phyloP scores from a whole-genome alignment of 768 basidiomycete genomes.

The Agaricus sinodeliciosus region DNA sequence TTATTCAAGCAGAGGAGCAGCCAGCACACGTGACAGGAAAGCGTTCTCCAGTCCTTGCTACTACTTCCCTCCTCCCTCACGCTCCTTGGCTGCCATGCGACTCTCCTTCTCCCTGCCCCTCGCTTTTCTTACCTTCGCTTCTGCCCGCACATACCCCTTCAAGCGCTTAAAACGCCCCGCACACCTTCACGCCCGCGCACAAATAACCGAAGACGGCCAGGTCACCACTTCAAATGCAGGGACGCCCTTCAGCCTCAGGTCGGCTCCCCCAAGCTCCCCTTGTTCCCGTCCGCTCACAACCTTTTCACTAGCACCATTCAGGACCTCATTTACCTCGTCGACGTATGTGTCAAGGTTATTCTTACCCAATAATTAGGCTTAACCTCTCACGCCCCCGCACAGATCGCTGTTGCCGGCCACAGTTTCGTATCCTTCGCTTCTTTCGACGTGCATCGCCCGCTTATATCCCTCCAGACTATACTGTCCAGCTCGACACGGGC shows the following conservation, averaged over 20 bases:
- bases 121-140: slow-evolving; percentile 29
- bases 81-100: slow-evolving; percentile 30
- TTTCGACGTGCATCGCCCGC: neutral
- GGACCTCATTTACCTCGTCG: slow-evolving; percentile 74
- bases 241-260: slow-evolving; percentile 41
- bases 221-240: slow-evolving; percentile 24
- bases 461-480: slow-evolving; percentile 40
- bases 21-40: neutral
- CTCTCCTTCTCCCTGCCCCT: slow-evolving; percentile 27
- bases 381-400: slow-evolving; percentile 10
- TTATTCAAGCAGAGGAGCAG: neutral
- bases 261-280: slow-evolving; percentile 12
- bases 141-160: slow-evolving; percentile 39
- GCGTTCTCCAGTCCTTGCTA: slow-evolving; percentile 11
- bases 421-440: slow-evolving; percentile 32
- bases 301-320: slow-evolving; percentile 50
- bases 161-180: slow-evolving; percentile 33
- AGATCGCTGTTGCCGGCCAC: slow-evolving; percentile 63
- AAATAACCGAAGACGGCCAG: slow-evolving; percentile 23
- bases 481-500: slow-evolving; percentile 79
- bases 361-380: neutral
- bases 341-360: slow-evolving; percentile 40
- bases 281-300: slow-evolving; percentile 9
- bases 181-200: slow-evolving; percentile 16
- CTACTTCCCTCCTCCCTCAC: slow-evolving; percentile 21